phyloP scores from a whole-genome alignment of 176 grass and related monocot genomes.

The Oryza brachyantha region DNA sequence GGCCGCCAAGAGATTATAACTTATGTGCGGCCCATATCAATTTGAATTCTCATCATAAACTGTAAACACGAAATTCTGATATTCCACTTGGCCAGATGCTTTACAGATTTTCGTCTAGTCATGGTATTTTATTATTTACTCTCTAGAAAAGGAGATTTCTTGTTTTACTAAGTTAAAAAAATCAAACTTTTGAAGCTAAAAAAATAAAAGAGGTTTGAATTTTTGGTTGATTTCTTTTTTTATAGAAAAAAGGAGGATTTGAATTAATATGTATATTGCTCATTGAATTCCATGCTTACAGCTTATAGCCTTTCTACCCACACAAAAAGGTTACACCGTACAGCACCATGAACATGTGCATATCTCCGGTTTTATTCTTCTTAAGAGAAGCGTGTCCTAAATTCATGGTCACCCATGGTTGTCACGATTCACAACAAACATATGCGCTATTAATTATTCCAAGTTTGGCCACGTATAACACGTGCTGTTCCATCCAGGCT shows the following conservation, averaged over 20 bases:
- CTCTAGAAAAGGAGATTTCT: too few relatives aligned
- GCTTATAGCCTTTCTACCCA: background rate
- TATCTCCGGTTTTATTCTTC: background rate
- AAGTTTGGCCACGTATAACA: constrained; percentile 11
- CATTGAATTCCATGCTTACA: background rate
- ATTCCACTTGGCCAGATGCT: too few relatives aligned
- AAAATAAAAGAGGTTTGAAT: background rate
- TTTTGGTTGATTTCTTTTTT: background rate
- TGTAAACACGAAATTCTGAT: too few relatives aligned
- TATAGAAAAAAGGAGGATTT: too few relatives aligned
- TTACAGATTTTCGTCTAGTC: too few relatives aligned
- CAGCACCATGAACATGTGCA: background rate
- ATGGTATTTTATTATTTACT: too few relatives aligned
- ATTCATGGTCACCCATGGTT: background rate
- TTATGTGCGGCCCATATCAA: too few relatives aligned
- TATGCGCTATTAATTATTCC: background rate
- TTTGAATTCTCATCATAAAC: too few relatives aligned
- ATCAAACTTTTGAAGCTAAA: background rate
- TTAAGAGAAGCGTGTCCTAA: background rate
- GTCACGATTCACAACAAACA: constrained; percentile 9
- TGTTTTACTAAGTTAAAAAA: too few relatives aligned
- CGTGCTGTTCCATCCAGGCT: constrained; percentile 21
- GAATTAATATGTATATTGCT: background rate
- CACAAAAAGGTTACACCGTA: background rate
- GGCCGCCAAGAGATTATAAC: too few relatives aligned